Evolutionary conservation across 202 grass and related monocot genomes (phyloP).

Genomic region (Setaria italica): DNA sequence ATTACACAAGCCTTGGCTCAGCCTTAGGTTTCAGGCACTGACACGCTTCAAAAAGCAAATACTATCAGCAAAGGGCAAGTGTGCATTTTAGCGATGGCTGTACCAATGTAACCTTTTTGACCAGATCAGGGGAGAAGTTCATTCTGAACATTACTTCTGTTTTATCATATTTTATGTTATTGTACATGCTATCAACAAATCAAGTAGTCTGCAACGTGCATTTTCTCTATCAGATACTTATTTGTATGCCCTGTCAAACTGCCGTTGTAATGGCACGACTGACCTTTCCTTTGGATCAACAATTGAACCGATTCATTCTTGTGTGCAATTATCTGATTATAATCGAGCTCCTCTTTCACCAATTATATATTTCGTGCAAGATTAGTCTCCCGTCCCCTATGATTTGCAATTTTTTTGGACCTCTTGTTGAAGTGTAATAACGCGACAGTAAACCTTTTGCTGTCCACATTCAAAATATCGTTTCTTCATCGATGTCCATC

Average conservation of each 20-base stretch:
- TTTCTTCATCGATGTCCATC: neutral
- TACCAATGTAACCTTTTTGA: neutral
- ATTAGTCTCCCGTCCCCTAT: neutral
- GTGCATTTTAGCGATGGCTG: neutral
- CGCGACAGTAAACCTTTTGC: no score
- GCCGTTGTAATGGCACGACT: neutral
- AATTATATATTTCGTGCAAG: neutral
- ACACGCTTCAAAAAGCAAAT: constrained; percentile 1
- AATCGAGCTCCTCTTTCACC: neutral
- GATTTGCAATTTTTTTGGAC: no score
- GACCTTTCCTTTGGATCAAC: neutral
- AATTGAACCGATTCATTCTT: neutral
- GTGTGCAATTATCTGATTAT: neutral
- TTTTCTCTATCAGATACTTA: neutral
- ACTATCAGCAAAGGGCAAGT: neutral
- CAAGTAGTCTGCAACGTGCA: neutral
- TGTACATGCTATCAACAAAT: neutral
- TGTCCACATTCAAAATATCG: neutral
- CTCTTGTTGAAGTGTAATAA: no score
- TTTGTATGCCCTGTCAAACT: neutral
- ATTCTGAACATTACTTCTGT: neutral
- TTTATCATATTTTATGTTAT: neutral
- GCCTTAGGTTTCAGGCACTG: neutral
- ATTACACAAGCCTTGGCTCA: neutral
- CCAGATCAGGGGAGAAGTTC: constrained; percentile 16